phyloP scores from a whole-genome alignment of 1,284 basidiomycete species.

The Austroboletus novae-zelandiae region DNA sequence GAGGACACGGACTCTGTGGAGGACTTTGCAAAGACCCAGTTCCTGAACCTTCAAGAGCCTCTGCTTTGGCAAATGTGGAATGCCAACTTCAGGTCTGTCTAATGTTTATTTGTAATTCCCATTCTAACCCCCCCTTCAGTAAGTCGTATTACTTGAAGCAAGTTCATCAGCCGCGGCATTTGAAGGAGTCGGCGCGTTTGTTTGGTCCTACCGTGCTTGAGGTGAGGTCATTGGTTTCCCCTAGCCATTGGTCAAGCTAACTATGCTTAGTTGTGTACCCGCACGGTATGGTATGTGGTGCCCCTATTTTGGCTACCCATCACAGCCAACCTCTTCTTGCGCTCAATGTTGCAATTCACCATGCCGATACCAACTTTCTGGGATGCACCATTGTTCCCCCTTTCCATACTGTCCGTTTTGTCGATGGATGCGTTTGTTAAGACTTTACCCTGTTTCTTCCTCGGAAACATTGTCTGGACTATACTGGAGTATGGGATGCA shows the following conservation, averaged over 20 bases:
- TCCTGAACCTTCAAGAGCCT: slow-evolving; percentile 89
- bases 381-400: slow-evolving; percentile 52
- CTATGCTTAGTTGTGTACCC: slow-evolving; percentile 65
- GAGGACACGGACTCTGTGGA: slow-evolving; percentile 78
- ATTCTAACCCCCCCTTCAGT: slow-evolving; percentile 42
- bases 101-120: background rate
- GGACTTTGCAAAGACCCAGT: slow-evolving; percentile 87
- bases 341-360: slow-evolving; percentile 83
- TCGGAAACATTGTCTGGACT: slow-evolving; percentile 93
- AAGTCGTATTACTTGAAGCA: slow-evolving; percentile 97
- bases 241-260: slow-evolving; percentile 5
- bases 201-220: slow-evolving; percentile 86
- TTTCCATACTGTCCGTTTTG: slow-evolving; percentile 45
- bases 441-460: slow-evolving; percentile 64
- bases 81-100: slow-evolving; percentile 67
- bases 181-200: slow-evolving; percentile 83
- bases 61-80: slow-evolving; percentile 84
- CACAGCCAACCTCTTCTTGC: slow-evolving; percentile 74
- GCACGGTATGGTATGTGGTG: slow-evolving; percentile 94
- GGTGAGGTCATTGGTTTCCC: slow-evolving; percentile 37
- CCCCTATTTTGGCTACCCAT: slow-evolving; percentile 94
- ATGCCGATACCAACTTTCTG: slow-evolving; percentile 57
- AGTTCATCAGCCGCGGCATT: slow-evolving; percentile 94
- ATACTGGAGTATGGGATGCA: slow-evolving; percentile 94
- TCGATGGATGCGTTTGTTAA: slow-evolving; percentile 49